Conservation (phyloP, 73 alveolate genomes). For the Effrenium voratum region DNA sequence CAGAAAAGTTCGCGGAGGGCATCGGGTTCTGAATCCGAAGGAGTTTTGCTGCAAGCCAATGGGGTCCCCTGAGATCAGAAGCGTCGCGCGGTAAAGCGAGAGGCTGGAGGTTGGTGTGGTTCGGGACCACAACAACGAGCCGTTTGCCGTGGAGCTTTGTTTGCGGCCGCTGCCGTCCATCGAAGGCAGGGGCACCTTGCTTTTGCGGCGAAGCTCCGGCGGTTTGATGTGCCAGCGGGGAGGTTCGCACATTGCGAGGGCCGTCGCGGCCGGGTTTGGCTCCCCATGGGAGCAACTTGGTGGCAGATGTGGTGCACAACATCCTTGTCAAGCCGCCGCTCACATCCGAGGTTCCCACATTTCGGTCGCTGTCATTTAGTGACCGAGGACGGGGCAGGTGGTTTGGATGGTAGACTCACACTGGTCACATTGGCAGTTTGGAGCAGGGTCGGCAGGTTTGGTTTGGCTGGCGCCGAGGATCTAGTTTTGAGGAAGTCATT, state of each 20-base stretch:
- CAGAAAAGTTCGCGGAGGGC: neutral
- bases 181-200: neutral
- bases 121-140: neutral
- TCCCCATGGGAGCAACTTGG: slow-evolving; percentile 43
- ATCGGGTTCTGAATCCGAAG: neutral
- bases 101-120: slow-evolving; percentile 54
- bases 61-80: too few species aligned
- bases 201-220: neutral
- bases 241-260: slow-evolving; percentile 20
- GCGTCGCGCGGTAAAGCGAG: too few species aligned
- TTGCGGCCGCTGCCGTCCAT: neutral
- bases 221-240: neutral
- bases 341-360: slow-evolving; percentile 45
- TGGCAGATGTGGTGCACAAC: neutral
- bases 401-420: too few species aligned
- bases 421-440: neutral
- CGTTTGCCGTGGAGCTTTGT: slow-evolving; percentile 42
- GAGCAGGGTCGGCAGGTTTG: too few species aligned
- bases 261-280: slow-evolving; percentile 17
- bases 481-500: too few species aligned
- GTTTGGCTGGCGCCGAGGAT: too few species aligned
- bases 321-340: neutral
- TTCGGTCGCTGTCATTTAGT: slow-evolving; percentile 38
- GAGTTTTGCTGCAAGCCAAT: too few species aligned
- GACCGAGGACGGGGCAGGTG: neutral